A percentile compares a stretch with the other conserved stretches of the same genome.
phyloP scores from a whole-genome alignment of 257 asterid genomes.

The Solanum verrucosum region DNA sequence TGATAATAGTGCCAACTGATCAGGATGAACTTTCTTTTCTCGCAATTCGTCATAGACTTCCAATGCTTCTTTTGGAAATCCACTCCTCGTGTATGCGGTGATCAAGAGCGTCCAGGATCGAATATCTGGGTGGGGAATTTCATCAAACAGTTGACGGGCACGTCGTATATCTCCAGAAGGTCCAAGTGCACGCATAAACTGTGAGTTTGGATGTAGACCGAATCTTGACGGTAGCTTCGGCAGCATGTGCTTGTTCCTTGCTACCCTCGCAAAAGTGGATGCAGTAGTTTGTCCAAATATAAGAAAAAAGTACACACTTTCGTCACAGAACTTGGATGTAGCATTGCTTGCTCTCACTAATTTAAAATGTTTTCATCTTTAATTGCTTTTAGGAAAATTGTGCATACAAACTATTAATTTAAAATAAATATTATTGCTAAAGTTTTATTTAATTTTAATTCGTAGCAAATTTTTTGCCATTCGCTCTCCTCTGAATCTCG shows the following conservation, averaged over 20 bases:
- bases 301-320: not conserved
- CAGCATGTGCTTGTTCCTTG: not conserved
- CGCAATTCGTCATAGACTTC: conserved; percentile 7
- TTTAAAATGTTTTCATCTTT: too few species aligned
- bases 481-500: too few species aligned
- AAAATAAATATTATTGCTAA: too few species aligned
- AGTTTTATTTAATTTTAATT: too few species aligned
- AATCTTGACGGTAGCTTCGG: not conserved
- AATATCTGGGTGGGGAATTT: conserved; percentile 16
- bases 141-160: conserved; percentile 22
- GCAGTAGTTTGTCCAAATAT: not conserved
- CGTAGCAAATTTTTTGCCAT: too few species aligned
- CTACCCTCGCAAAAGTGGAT: not conserved
- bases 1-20: conserved; percentile 15
- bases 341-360: too few species aligned
- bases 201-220: not conserved
- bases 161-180: conserved; percentile 10
- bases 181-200: not conserved
- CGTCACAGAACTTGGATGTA: not conserved
- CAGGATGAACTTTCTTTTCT: conserved; percentile 5
- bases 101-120: conserved; percentile 18
- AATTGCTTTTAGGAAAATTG: too few species aligned
- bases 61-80: conserved; percentile 16
- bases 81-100: conserved; percentile 10
- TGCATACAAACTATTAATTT: too few species aligned